Conservation (phyloP, 2,329 filamentous ascomycete species). For the Cercospora nicotianae region DNA sequence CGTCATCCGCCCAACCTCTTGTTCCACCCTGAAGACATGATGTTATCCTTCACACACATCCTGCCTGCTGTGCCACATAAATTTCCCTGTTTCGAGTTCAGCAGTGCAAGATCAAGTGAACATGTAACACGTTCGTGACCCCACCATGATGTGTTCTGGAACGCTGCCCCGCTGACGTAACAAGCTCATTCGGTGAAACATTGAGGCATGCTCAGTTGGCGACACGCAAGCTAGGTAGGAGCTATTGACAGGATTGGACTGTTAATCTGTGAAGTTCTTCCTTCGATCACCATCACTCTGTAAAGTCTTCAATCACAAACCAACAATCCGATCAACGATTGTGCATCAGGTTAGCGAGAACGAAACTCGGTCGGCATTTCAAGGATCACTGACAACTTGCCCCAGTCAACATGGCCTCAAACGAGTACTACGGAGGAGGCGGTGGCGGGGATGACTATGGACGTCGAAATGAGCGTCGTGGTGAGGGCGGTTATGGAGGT, state of each 20-base stretch:
- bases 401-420: slow-evolving; percentile 30
- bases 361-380: not conserved
- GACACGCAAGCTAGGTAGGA: not conserved
- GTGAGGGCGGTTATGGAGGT: slow-evolving; percentile 15
- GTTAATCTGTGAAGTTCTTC: not conserved
- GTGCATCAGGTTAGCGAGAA: not conserved
- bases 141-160: not conserved
- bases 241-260: not conserved
- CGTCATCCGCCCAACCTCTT: not conserved
- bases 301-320: not conserved
- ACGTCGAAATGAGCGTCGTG: slow-evolving; percentile 17
- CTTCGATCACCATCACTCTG: not conserved
- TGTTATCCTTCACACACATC: not conserved
- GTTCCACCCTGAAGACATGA: not conserved
- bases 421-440: slow-evolving; percentile 30
- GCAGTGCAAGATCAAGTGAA: slow-evolving; percentile 1
- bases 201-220: not conserved
- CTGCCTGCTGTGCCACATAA: not conserved
- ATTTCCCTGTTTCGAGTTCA: slow-evolving; percentile 10
- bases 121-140: slow-evolving; percentile 1
- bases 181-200: not conserved
- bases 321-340: not conserved
- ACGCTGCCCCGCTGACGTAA: slow-evolving; percentile 4
- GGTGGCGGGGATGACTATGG: slow-evolving; percentile 26
- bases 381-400: not conserved